Evolutionary conservation across 257 asterid genomes (phyloP).

Genomic region (Asclepias syriaca): DNA sequence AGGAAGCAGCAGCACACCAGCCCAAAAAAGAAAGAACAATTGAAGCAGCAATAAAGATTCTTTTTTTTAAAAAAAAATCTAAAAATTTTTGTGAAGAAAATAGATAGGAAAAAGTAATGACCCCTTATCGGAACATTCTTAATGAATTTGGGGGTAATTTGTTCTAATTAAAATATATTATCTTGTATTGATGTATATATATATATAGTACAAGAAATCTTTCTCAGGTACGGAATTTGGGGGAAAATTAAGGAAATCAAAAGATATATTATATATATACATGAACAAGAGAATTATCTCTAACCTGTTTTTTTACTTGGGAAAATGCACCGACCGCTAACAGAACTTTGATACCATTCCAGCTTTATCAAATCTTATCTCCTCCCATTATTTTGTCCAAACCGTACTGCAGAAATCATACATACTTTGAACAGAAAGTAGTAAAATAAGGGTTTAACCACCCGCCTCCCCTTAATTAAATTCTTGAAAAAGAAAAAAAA

Average conservation of each 20-base stretch:
- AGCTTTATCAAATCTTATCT: neutral
- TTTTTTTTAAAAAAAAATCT: too few species aligned
- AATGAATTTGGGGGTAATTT: too few species aligned
- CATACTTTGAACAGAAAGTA: neutral
- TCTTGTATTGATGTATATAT: too few species aligned
- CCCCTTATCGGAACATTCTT: neutral
- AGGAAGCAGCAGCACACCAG: neutral
- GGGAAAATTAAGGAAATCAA: neutral
- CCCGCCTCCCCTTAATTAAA: neutral
- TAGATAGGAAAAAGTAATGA: neutral
- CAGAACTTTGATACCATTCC: neutral
- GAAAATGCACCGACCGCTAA: neutral
- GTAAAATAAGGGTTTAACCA: neutral
- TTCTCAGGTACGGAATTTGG: neutral
- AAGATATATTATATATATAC: too few species aligned
- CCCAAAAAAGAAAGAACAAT: neutral
- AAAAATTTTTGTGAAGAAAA: too few species aligned
- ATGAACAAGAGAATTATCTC: neutral
- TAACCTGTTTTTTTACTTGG: constrained; percentile 9
- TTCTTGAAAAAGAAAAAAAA: neutral
- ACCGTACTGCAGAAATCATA: neutral
- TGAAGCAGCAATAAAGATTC: neutral
- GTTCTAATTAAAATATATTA: neutral
- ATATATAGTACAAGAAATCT: neutral
- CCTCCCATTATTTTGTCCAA: neutral